Conservation (phyloP, 2,329 filamentous ascomycete species). For the Talaromyces verruculosus region DNA sequence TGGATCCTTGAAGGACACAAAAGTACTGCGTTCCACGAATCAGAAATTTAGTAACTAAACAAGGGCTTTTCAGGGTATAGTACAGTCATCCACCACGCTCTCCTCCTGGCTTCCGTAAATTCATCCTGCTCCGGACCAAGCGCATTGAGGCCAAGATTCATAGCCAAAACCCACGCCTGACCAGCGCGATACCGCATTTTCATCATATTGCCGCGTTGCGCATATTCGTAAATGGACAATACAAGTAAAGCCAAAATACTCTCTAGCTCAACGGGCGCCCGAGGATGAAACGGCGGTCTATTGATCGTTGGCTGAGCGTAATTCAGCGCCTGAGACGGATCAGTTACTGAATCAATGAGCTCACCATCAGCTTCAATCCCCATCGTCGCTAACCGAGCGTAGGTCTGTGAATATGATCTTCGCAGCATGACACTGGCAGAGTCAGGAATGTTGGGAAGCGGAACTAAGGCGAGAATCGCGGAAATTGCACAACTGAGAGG, state of each 20-base stretch:
- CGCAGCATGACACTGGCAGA: slow-evolving; percentile 39
- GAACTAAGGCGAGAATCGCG: slow-evolving; percentile 44
- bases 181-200: slow-evolving; percentile 50
- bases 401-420: slow-evolving; percentile 41
- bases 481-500: slow-evolving; percentile 47
- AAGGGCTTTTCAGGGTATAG: slow-evolving; percentile 14
- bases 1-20: slow-evolving; percentile 46
- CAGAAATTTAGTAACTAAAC: background rate
- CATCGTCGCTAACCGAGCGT: slow-evolving; percentile 41
- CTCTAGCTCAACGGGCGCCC: slow-evolving; percentile 44
- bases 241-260: slow-evolving; percentile 43
- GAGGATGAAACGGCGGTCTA: slow-evolving; percentile 40
- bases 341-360: slow-evolving; percentile 40
- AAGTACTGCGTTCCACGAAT: slow-evolving; percentile 38
- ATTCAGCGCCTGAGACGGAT: slow-evolving; percentile 43
- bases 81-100: slow-evolving; percentile 53
- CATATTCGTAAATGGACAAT: slow-evolving; percentile 49
- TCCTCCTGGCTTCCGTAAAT: slow-evolving; percentile 43
- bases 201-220: slow-evolving; percentile 46
- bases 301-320: slow-evolving; percentile 33
- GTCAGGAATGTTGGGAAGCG: slow-evolving; percentile 42
- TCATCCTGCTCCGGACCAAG: slow-evolving; percentile 35
- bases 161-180: slow-evolving; percentile 45
- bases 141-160: slow-evolving; percentile 46
- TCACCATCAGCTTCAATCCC: slow-evolving; percentile 47